phyloP scores from a whole-genome alignment of 1,284 basidiomycete genomes.

The Xerocomus nothofagi region DNA sequence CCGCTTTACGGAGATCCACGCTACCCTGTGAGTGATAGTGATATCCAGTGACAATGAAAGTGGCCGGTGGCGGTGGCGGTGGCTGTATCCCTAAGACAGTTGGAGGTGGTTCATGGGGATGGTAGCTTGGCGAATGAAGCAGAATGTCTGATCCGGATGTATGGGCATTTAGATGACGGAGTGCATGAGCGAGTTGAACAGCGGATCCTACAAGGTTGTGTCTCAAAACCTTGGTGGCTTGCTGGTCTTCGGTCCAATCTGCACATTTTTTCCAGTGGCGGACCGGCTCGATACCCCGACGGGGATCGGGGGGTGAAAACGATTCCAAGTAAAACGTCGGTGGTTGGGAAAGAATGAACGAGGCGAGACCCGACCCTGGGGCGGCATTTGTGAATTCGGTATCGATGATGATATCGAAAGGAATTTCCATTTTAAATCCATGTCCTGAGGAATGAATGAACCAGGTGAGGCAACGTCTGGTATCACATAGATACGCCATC shows the following conservation, averaged over 20 bases:
- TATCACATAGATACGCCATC: slow-evolving; percentile 70
- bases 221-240: slow-evolving; percentile 63
- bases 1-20: slow-evolving; percentile 10
- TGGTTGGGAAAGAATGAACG: slow-evolving; percentile 62
- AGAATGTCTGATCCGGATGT: slow-evolving; percentile 40
- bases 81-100: slow-evolving; percentile 42
- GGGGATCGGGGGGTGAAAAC: slow-evolving; percentile 32
- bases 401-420: slow-evolving; percentile 60
- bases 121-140: slow-evolving; percentile 38
- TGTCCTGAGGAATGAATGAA: slow-evolving; percentile 70
- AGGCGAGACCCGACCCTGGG: slow-evolving; percentile 57
- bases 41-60: slow-evolving; percentile 17
- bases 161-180: slow-evolving; percentile 49
- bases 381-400: slow-evolving; percentile 56
- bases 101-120: slow-evolving; percentile 28
- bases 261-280: slow-evolving; percentile 64
- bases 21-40: slow-evolving; percentile 17
- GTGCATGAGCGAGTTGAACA: slow-evolving; percentile 57
- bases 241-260: slow-evolving; percentile 77
- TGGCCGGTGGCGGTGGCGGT: slow-evolving; percentile 40
- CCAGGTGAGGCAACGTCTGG: slow-evolving; percentile 67
- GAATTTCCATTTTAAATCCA: slow-evolving; percentile 83
- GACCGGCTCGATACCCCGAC: slow-evolving; percentile 30
- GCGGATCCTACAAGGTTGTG: slow-evolving; percentile 69
- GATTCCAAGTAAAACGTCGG: slow-evolving; percentile 69